Evolutionary conservation across 139 green algal species (phyloP).

Genomic region (Tetraselmis chui): DNA sequence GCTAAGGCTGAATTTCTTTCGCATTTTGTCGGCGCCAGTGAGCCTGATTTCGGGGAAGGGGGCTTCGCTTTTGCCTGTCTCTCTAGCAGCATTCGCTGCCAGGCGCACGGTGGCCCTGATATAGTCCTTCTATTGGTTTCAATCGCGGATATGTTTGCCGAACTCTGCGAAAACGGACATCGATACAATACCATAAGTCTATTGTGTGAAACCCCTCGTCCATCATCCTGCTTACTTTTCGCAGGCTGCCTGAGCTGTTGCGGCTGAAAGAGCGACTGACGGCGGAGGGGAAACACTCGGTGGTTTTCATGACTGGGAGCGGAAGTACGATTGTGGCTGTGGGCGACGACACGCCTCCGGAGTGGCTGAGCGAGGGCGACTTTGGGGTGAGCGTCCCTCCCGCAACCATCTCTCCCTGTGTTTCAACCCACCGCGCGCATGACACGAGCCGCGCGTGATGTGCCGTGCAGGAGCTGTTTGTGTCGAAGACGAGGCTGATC

Average conservation of each 20-base stretch:
- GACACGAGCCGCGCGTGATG: background rate
- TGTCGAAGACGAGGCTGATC: constrained; percentile 68
- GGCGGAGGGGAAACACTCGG: constrained; percentile 36
- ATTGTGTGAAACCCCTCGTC: background rate
- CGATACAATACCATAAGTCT: background rate
- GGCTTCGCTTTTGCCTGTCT: no score
- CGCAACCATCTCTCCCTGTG: no score
- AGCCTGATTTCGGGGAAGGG: no score
- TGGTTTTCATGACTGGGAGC: constrained; percentile 97
- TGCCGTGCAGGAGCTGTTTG: constrained; percentile 55
- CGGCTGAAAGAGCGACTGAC: constrained; percentile 73
- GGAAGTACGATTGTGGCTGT: constrained; percentile 84
- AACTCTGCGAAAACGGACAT: no score
- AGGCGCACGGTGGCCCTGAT: no score
- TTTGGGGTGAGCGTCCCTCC: background rate
- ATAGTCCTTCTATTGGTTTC: no score
- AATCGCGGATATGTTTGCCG: no score
- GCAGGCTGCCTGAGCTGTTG: constrained; percentile 69
- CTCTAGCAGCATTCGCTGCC: no score
- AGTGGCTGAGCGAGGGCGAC: constrained; percentile 42
- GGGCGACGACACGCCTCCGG: constrained; percentile 52
- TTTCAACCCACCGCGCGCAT: no score
- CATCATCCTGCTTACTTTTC: background rate
- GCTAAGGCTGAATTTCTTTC: no score
- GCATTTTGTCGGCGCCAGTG: no score